Percentiles rank a stretch among this genome's conserved stretches.
Conservation (phyloP, 2,329 filamentous ascomycete species). For the Dichotomopilus funicola region DNA sequence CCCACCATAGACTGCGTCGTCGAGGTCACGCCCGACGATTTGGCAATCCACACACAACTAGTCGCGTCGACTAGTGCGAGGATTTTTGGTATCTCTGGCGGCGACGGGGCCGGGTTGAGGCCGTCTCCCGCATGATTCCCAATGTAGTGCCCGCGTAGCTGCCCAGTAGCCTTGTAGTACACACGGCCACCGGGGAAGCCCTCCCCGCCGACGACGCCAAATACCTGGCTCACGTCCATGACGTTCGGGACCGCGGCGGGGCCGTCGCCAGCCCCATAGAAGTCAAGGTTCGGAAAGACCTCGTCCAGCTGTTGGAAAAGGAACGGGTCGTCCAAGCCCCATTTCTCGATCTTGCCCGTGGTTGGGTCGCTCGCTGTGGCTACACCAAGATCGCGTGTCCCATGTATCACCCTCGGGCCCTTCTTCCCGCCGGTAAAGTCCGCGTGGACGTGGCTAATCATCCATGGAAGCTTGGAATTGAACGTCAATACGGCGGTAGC, state of each 20-base stretch:
- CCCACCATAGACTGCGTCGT: slow-evolving; percentile 73
- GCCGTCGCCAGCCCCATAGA: slow-evolving; percentile 73
- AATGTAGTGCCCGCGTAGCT: slow-evolving; percentile 72
- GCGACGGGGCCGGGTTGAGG: slow-evolving; percentile 52
- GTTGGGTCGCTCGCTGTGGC: slow-evolving; percentile 78
- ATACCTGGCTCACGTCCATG: slow-evolving; percentile 84
- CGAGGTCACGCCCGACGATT: slow-evolving; percentile 63
- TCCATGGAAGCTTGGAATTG: slow-evolving; percentile 73
- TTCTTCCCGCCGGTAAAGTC: slow-evolving; percentile 68
- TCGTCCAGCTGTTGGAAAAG: slow-evolving; percentile 73
- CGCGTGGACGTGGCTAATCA: slow-evolving; percentile 73
- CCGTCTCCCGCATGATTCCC: slow-evolving; percentile 37
- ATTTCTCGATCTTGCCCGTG: slow-evolving; percentile 68
- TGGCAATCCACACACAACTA: slow-evolving; percentile 83
- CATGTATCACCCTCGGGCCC: slow-evolving; percentile 74
- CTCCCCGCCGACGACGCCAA: slow-evolving; percentile 78
- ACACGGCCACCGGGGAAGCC: slow-evolving; percentile 76
- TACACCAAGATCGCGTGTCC: slow-evolving; percentile 68
- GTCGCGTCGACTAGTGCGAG: slow-evolving; percentile 64
- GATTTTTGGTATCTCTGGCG: slow-evolving; percentile 70
- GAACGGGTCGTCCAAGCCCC: slow-evolving; percentile 72
- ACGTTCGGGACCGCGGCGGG: slow-evolving; percentile 74
- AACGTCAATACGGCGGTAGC: slow-evolving; percentile 74
- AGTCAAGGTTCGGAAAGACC: slow-evolving; percentile 62
- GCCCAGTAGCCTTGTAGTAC: slow-evolving; percentile 68